These are phyloP conservation scores for Scedosporium dehoogii DNA, from an alignment of 2,329 filamentous ascomycete genomes.

Conservation along the genomic window DNA sequence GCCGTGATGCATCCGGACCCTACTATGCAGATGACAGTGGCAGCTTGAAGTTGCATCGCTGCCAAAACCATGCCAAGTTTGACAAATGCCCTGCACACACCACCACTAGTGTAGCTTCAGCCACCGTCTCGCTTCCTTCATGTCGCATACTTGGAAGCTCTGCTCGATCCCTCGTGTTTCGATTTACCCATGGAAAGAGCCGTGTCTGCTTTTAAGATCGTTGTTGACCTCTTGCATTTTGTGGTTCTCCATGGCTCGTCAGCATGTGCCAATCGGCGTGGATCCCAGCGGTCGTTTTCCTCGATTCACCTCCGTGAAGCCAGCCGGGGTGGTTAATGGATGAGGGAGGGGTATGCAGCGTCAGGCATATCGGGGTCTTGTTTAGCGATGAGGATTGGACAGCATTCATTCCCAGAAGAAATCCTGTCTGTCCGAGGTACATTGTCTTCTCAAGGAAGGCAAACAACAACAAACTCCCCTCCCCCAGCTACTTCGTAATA, in stretches of 20 bases:
- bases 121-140: neutral
- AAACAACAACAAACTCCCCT: too few relatives aligned
- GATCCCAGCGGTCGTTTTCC: neutral
- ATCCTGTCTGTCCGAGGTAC: too few relatives aligned
- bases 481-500: too few relatives aligned
- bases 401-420: too few relatives aligned
- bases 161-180: neutral
- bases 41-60: neutral
- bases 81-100: neutral
- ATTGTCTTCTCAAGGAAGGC: too few relatives aligned
- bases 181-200: too few relatives aligned
- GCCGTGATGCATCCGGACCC: neutral
- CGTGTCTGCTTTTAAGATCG: too few relatives aligned
- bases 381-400: neutral
- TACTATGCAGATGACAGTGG: neutral
- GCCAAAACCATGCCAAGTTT: neutral
- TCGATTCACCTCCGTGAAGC: neutral
- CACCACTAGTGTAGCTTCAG: neutral
- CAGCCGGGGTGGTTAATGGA: too few relatives aligned
- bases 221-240: too few relatives aligned
- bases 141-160: neutral
- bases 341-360: neutral
- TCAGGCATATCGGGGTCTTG: neutral
- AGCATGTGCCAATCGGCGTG: too few relatives aligned
- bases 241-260: too few relatives aligned